Percentiles rank a stretch among this genome's conserved stretches.
Conservation (phyloP, 2,329 filamentous ascomycete genomes). For the Tolypocladium album region DNA sequence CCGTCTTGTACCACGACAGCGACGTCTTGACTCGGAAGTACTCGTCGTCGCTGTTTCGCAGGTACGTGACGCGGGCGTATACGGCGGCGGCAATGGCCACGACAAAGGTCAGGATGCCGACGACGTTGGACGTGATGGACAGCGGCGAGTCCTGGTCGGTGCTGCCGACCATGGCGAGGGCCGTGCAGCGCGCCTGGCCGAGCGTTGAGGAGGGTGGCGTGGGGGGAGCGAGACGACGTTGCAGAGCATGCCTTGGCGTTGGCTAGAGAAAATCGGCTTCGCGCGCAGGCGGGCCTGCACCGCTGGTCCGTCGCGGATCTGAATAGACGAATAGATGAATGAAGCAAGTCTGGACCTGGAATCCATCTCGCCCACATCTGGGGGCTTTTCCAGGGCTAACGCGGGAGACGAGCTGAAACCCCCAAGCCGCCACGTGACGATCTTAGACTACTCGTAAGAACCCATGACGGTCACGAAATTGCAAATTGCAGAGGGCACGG, state of each 20-base stretch:
- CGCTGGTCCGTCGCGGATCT: too few species aligned
- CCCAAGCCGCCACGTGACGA: neutral
- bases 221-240: neutral
- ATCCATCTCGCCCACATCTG: neutral
- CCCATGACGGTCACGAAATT: neutral
- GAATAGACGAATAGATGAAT: neutral
- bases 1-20: slow-evolving; percentile 37
- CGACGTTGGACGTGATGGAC: slow-evolving; percentile 30
- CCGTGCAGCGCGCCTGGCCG: neutral
- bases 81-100: slow-evolving; percentile 31
- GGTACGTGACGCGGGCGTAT: slow-evolving; percentile 32
- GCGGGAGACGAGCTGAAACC: neutral
- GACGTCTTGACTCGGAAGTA: slow-evolving; percentile 36
- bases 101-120: slow-evolving; percentile 36
- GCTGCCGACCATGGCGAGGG: slow-evolving; percentile 10
- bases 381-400: neutral
- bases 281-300: too few species aligned
- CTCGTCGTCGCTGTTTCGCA: slow-evolving; percentile 34
- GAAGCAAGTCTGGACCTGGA: neutral
- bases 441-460: neutral
- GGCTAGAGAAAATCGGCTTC: neutral
- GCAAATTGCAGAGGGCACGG: neutral
- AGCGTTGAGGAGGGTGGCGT: neutral
- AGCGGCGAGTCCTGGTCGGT: slow-evolving; percentile 29
- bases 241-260: neutral